Percentiles rank a stretch among this genome's conserved stretches.
These are phyloP conservation scores for Hemisphaericaspora lyxosophila DNA, from an alignment of 1,139 yeast genomes.

Conservation along the genomic window DNA sequence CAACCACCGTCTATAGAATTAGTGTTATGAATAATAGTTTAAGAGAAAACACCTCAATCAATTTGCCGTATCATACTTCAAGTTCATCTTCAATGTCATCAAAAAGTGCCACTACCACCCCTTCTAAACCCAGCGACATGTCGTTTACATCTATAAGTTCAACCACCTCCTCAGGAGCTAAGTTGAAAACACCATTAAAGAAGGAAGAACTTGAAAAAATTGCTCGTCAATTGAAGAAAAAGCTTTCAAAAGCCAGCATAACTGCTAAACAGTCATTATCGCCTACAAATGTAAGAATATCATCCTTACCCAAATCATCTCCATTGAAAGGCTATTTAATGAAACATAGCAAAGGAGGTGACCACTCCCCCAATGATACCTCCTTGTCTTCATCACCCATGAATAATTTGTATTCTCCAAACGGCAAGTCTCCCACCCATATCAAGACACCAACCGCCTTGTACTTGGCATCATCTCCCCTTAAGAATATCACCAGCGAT, in stretches of 20 bases:
- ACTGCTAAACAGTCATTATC: conserved; percentile 44
- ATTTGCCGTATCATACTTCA: not conserved
- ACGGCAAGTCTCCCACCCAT: conserved; percentile 44
- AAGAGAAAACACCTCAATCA: not conserved
- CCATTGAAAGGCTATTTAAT: conserved; percentile 29
- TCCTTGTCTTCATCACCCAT: conserved; percentile 32
- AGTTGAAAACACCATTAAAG: conserved; percentile 36
- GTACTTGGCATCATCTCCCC: conserved; percentile 36
- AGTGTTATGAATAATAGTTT: not conserved
- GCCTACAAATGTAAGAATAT: conserved; percentile 20
- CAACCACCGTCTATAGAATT: too few species aligned
- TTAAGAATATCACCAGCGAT: conserved; percentile 20
- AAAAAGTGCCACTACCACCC: not conserved
- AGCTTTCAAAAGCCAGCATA: conserved; percentile 45
- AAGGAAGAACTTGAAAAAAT: conserved; percentile 49
- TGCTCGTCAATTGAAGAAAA: conserved; percentile 46
- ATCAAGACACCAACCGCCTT: conserved; percentile 38
- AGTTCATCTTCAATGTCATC: not conserved
- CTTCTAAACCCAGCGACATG: conserved; percentile 1
- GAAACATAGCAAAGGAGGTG: conserved; percentile 6
- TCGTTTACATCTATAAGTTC: not conserved
- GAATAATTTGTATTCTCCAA: conserved; percentile 40
- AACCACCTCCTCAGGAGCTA: conserved; percentile 1
- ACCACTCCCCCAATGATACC: conserved; percentile 16
- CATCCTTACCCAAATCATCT: conserved; percentile 22